phyloP scores from a whole-genome alignment of 106 monocot species.

The Xerophyta viscosa region DNA sequence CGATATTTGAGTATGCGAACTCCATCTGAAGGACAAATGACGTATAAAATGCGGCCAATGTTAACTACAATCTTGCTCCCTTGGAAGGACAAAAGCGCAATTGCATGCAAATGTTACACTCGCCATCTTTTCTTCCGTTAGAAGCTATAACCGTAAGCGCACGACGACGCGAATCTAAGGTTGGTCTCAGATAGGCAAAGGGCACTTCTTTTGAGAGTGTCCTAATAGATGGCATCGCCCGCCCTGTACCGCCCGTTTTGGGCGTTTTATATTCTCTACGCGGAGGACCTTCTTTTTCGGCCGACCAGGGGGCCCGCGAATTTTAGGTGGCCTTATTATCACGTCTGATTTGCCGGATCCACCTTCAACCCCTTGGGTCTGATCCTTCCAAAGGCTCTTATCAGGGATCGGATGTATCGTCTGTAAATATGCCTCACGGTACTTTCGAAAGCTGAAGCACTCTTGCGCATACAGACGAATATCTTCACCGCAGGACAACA shows the following conservation, averaged over 20 bases:
- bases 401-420: constrained; percentile 63
- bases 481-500: constrained; percentile 86
- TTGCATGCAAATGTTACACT: neutral
- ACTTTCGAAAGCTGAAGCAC: constrained; percentile 74
- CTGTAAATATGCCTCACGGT: constrained; percentile 71
- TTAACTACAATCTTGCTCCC: too few relatives aligned
- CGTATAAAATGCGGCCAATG: too few relatives aligned
- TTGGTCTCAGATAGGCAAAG: constrained; percentile 41
- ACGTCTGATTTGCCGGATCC: constrained; percentile 49
- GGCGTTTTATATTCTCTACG: constrained; percentile 85
- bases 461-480: constrained; percentile 69
- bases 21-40: too few relatives aligned
- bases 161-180: neutral
- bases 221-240: constrained; percentile 96
- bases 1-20: too few relatives aligned
- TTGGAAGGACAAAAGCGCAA: neutral
- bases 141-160: neutral
- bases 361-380: constrained; percentile 30
- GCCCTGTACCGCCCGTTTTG: constrained; percentile 89
- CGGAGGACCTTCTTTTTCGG: constrained; percentile 96
- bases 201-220: constrained; percentile 98
- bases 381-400: constrained; percentile 56
- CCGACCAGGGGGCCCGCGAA: constrained; percentile 80
- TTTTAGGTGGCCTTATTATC: constrained; percentile 79
- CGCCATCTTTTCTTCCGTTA: neutral